Evolutionary conservation across 106 monocot genomes (phyloP).

Genomic region (Ottelia alismoides): DNA sequence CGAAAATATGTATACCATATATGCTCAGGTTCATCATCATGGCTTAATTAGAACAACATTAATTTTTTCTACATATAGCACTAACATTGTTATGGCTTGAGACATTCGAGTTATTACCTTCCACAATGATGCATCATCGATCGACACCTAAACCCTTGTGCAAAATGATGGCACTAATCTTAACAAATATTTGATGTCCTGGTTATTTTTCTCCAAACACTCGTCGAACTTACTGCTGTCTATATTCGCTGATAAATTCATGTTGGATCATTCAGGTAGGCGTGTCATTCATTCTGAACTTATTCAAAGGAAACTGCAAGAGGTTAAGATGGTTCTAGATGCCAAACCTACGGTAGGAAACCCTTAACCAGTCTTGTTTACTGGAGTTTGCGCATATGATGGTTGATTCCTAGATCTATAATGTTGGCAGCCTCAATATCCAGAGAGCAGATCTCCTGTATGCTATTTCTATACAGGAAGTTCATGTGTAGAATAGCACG

Average conservation of each 20-base stretch:
- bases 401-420: not conserved
- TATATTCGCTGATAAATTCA: not conserved
- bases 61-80: no score
- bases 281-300: constrained; percentile 71
- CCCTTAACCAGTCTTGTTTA: not conserved
- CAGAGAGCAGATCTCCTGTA: no score
- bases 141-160: not conserved
- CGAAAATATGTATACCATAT: no score
- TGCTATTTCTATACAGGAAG: no score
- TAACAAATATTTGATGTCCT: no score
- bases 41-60: no score
- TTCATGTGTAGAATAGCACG: no score
- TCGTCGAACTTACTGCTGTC: not conserved
- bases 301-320: constrained; percentile 53
- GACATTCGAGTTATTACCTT: no score
- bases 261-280: constrained; percentile 45
- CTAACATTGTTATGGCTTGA: no score
- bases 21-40: no score
- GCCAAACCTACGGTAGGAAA: constrained; percentile 31
- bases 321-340: constrained; percentile 50
- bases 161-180: not conserved
- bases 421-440: no score
- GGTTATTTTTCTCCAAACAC: not conserved
- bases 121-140: not conserved
- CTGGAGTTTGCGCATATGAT: not conserved